These are phyloP conservation scores for Ophiostoma tasmaniense DNA, from an alignment of 2,329 filamentous ascomycete species.

Conservation along the genomic window DNA sequence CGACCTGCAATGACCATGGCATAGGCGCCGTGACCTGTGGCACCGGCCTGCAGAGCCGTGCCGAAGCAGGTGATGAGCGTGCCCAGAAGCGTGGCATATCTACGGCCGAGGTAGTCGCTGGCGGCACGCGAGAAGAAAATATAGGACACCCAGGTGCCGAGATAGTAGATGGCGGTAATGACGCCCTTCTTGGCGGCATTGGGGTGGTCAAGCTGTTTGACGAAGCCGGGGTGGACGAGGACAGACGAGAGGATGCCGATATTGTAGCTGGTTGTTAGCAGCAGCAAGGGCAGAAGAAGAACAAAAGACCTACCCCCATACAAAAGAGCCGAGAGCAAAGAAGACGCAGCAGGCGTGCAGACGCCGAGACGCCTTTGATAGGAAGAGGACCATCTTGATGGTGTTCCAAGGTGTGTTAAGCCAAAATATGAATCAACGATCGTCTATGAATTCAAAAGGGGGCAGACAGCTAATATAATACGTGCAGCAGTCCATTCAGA, in stretches of 20 bases:
- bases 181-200: slow-evolving; percentile 39
- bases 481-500: no score
- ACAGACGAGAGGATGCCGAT: slow-evolving; percentile 49
- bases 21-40: slow-evolving; percentile 33
- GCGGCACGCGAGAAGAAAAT: slow-evolving; percentile 44
- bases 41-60: slow-evolving; percentile 39
- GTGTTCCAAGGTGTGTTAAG: background rate
- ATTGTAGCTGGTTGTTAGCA: slow-evolving; percentile 39
- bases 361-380: slow-evolving; percentile 32
- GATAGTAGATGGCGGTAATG: slow-evolving; percentile 50
- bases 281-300: background rate
- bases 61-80: slow-evolving; percentile 40
- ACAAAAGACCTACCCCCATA: slow-evolving; percentile 41
- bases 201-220: slow-evolving; percentile 36
- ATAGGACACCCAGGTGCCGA: slow-evolving; percentile 48
- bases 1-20: slow-evolving; percentile 43
- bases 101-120: slow-evolving; percentile 43
- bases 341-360: slow-evolving; percentile 42
- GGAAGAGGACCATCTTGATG: background rate
- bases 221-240: slow-evolving; percentile 48
- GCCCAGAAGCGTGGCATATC: slow-evolving; percentile 42
- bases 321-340: slow-evolving; percentile 47
- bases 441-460: background rate
- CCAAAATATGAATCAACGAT: no score
- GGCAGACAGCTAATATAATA: background rate